A percentile compares a stretch with the other conserved stretches of the same genome.
Conservation (phyloP, 23 red algal species). For the Chondrus crispus region DNA sequence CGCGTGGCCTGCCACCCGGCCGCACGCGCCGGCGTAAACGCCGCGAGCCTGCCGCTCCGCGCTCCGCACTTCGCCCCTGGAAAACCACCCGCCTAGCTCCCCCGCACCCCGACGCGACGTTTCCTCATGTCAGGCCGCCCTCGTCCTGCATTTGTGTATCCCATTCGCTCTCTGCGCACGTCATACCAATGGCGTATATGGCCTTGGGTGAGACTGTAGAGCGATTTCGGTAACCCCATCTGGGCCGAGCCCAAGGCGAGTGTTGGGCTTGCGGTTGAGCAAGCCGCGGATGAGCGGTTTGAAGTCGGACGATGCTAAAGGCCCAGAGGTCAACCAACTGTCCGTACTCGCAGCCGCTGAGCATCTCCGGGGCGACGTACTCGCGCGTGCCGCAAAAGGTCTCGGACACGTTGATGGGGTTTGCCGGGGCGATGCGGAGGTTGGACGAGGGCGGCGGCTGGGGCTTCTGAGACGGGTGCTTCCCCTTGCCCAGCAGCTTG, state of each 20-base stretch:
- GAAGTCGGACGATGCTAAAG: slow-evolving; percentile 76
- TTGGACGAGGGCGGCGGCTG: slow-evolving; percentile 30
- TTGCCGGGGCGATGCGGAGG: slow-evolving; percentile 27
- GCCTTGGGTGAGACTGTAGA: too few species aligned
- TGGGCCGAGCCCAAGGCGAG: slow-evolving; percentile 63
- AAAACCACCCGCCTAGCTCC: too few species aligned
- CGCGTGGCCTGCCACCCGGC: too few species aligned
- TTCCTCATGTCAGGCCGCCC: too few species aligned
- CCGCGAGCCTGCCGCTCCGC: too few species aligned
- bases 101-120: too few species aligned
- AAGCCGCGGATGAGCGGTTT: slow-evolving; percentile 68
- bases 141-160: too few species aligned
- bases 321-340: slow-evolving; percentile 87
- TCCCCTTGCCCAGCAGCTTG: slow-evolving; percentile 67
- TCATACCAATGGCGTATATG: too few species aligned
- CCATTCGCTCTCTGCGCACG: too few species aligned
- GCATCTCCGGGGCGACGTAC: slow-evolving; percentile 84
- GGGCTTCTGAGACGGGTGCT: slow-evolving; percentile 30
- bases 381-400: slow-evolving; percentile 92
- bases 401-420: slow-evolving; percentile 62
- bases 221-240: slow-evolving; percentile 73
- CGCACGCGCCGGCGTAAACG: too few species aligned
- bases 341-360: slow-evolving; percentile 73
- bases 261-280: slow-evolving; percentile 75
- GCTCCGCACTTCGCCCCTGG: too few species aligned